These are phyloP conservation scores for Nakazawaea laoshanensis DNA, from an alignment of 805 yeast species.

Conservation along the genomic window DNA sequence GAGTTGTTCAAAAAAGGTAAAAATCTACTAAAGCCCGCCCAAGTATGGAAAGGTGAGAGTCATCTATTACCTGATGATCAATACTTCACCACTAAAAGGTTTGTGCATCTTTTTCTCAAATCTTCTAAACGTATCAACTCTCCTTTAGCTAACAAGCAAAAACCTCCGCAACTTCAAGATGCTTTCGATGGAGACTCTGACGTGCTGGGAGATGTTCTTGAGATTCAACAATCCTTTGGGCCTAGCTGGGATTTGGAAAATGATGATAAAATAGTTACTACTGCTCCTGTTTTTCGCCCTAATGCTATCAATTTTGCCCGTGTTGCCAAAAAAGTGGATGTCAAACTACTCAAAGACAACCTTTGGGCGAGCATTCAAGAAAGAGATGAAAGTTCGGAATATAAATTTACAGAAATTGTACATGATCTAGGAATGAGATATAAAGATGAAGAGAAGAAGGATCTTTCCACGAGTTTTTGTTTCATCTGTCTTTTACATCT, in stretches of 20 bases:
- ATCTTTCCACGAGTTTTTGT: constrained; percentile 40
- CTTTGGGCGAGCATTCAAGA: constrained; percentile 36
- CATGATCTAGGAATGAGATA: constrained; percentile 27
- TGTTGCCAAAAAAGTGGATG: constrained; percentile 40
- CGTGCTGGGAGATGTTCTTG: constrained; percentile 14
- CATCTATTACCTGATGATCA: constrained; percentile 39
- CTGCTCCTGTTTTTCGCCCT: constrained; percentile 22
- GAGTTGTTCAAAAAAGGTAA: constrained; percentile 19
- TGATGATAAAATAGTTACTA: constrained; percentile 31
- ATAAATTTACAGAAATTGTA: constrained; percentile 25
- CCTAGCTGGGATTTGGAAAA: constrained; percentile 13
- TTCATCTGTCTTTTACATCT: constrained; percentile 41
- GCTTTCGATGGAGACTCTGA: constrained; percentile 23
- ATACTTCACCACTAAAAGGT: constrained; percentile 37
- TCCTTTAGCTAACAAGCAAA: constrained; percentile 17
- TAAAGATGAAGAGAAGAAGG: constrained; percentile 27
- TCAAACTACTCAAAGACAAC: constrained; percentile 36
- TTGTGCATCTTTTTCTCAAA: constrained; percentile 37
- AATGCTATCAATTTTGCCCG: constrained; percentile 32
- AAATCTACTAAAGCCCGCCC: constrained; percentile 18
- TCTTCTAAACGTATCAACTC: constrained; percentile 26
- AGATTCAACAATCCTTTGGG: constrained; percentile 16
- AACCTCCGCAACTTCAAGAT: constrained; percentile 28
- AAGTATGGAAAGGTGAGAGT: constrained; percentile 11
- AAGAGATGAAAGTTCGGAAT: constrained; percentile 16